Evolutionary conservation across 2,329 filamentous ascomycete species (phyloP), one percentile per base, ranked within the genome.

Genomic region (Rachicladosporium sp.): DNA sequence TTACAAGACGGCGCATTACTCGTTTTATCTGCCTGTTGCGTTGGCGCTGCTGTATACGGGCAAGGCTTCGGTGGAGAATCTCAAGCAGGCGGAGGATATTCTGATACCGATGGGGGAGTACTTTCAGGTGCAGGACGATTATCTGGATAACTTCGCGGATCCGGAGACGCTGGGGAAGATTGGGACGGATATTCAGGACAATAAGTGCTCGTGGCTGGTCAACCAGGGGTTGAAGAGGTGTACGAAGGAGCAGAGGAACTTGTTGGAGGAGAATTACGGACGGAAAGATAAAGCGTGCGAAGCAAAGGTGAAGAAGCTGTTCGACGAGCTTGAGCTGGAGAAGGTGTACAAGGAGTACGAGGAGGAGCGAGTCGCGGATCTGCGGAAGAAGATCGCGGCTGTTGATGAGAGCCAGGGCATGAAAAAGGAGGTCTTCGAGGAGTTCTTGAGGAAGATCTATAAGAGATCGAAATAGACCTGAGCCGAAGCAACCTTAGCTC

Each of bases 1-100:
- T 66, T 96, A 93, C 79, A 98, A 98, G 78, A 98, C 91, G 15
- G 88, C 91, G 37, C 98, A 93, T 72, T 98, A 98, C 73, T 93
- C 83, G 58, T 98, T 98, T 74, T 96, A 96, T 69, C 82, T 98
- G 10, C 91, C 91, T 43, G 87, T 98, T 41, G 89, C 87, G 7
- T 76, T 98, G 33, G 85, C 91, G 4, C 73, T 98, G 53, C 72
- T 89, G 70, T 82, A 87, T 66, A 76, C 88, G 50, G 80, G 86
- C 57, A 72, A 88, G 44, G 91, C 89, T 13, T 91, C 86, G 6
- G 76, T 80, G 21, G 76, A 82, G 66, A 96, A 95, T 70, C 78
- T 98, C 45, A 81, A 89, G 67, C 81, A 83, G 57, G 82, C 86
- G 33, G 77, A 91, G 62, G 79, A 88, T 50, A 95, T 98, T 58